Evolutionary conservation across 805 yeast genomes (phyloP), one percentile per base, ranked within the genome.

Genomic region (Yarrowia sp.): DNA sequence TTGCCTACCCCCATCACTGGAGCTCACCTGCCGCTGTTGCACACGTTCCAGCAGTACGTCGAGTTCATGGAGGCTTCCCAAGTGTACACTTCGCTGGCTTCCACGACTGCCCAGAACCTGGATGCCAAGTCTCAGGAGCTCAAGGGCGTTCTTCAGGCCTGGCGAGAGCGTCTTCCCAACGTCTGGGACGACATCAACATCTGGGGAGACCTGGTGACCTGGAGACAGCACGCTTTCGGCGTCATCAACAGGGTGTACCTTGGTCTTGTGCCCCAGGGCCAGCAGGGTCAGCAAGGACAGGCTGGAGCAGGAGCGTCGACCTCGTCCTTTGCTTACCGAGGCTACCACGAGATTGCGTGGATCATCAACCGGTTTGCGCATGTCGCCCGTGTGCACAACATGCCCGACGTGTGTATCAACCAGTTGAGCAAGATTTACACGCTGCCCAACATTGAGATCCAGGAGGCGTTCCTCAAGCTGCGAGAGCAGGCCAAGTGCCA

Each of bases 291-390:
- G 14, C 63, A 39, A 20, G 63, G 63, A 2, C 97, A 91, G 73
- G 92, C 89, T 70, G 78, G 73, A 40, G 82, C 73, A n/a, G 72
- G 73, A 40, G 73, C 71, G 69, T 81, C 83, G 1, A 88, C 87
- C 72, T 91, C 92, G 75, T 92, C 98, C 0, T 93, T 92, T 75
- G 98, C 97, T 0, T 96, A 94, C 78, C 84, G 99, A 71, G 99
- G 99, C 0, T 95, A 91, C 79, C 99, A 95, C 76, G 99, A 95
- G 78, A 92, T 94, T 77, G 99, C 99, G 0, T 96, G 99, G 98
- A 97, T 95, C 9, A 94, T 95, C 74, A 95, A 95, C 78, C 81
- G 98, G 66, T 95, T 95, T 81, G 99, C 99, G 0, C 99, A 95
- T 79, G 98, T 96, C 67, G 98, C 99, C 0, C 85, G 99, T 71